These are phyloP conservation scores for Coniferiporia weirii DNA, from an alignment of 1,284 basidiomycete genomes.

Conservation along the genomic window DNA sequence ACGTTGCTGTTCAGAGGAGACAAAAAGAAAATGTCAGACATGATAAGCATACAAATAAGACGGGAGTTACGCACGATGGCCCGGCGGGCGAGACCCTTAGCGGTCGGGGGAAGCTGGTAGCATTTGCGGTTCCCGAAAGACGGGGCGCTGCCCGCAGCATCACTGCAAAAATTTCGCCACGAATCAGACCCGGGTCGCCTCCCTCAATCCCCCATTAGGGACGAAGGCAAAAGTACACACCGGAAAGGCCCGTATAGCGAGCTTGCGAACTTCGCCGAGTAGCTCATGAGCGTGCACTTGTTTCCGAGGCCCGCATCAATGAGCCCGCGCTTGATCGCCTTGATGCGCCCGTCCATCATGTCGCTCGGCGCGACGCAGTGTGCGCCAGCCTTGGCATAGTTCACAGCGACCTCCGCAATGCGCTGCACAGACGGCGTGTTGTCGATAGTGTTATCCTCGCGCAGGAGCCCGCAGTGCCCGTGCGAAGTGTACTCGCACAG, in stretches of 20 bases:
- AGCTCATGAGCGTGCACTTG: conserved; percentile 90
- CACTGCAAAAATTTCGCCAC: conserved; percentile 43
- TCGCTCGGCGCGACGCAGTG: conserved; percentile 98
- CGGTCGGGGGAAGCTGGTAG: conserved; percentile 91
- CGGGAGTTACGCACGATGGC: conserved; percentile 70
- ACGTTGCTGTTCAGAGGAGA: conserved; percentile 53
- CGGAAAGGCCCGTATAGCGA: conserved; percentile 97
- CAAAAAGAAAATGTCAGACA: too few species aligned
- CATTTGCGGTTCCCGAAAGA: conserved; percentile 95
- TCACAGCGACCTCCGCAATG: conserved; percentile 88
- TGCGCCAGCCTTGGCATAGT: conserved; percentile 91
- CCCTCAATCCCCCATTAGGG: not conserved
- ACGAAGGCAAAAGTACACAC: conserved; percentile 33
- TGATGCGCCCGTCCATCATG: conserved; percentile 99
- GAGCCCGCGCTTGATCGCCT: conserved; percentile 82
- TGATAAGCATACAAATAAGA: not conserved
- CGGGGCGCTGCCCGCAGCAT: conserved; percentile 93
- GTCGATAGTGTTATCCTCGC: conserved; percentile 71
- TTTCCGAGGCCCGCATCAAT: conserved; percentile 83
- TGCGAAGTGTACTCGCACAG: conserved; percentile 99
- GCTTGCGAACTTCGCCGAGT: conserved; percentile 98
- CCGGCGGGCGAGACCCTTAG: conserved; percentile 85
- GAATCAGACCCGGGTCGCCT: not conserved
- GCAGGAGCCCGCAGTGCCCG: conserved; percentile 90
- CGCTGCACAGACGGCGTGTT: conserved; percentile 74